These are phyloP conservation scores for Pharus latifolius DNA, from an alignment of 176 grass and related monocot genomes.

Conservation along the genomic window DNA sequence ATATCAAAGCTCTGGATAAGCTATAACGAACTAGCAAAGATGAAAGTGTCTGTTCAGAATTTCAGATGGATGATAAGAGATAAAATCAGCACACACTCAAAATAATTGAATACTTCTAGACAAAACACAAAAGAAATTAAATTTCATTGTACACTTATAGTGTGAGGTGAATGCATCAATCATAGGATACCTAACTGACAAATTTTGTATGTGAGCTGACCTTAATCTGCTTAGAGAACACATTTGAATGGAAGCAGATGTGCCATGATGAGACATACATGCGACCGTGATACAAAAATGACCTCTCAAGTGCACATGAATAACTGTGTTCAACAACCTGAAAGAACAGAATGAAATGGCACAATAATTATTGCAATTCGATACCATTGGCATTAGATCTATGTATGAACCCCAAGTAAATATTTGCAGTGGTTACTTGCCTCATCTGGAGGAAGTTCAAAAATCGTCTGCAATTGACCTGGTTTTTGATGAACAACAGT, in stretches of 20 bases:
- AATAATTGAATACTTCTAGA: slow-evolving; percentile 3
- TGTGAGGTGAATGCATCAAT: background rate
- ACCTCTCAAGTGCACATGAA: slow-evolving; percentile 96
- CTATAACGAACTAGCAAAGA: background rate
- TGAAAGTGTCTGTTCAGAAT: background rate
- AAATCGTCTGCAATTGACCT: slow-evolving; percentile 81
- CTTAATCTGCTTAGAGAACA: slow-evolving; percentile 98
- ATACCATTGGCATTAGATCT: background rate
- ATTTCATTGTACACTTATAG: background rate
- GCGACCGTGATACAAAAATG: slow-evolving; percentile 91
- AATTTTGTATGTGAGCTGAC: slow-evolving; percentile 26
- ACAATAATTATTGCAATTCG: background rate
- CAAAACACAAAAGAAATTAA: slow-evolving; percentile 3
- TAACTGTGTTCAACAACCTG: slow-evolving; percentile 84
- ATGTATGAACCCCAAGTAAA: background rate
- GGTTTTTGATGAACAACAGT: slow-evolving; percentile 98
- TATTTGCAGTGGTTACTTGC: slow-evolving; percentile 19
- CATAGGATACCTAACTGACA: background rate
- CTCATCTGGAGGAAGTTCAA: slow-evolving; percentile 80
- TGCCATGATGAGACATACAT: slow-evolving; percentile 99
- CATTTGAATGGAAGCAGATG: slow-evolving; percentile 99
- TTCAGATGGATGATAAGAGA: background rate
- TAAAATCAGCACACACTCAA: slow-evolving; percentile 12
- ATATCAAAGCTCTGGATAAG: too few species aligned
- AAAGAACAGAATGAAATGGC: slow-evolving; percentile 2